Conservation (phyloP, 1,284 basidiomycete species). For the Amylostereum areolatum region DNA sequence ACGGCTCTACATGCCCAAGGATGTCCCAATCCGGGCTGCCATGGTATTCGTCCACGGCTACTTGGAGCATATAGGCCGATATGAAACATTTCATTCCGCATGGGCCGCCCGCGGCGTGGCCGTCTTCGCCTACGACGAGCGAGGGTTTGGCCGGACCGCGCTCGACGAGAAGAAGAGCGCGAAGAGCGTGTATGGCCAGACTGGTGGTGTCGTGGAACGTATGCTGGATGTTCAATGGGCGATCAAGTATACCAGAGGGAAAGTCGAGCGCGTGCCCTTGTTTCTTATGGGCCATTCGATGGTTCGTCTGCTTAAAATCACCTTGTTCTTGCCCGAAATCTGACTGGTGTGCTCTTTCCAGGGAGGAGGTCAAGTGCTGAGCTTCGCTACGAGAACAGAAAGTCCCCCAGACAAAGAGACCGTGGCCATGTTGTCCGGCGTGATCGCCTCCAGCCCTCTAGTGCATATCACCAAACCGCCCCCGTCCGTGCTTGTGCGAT, state of each 20-base stretch:
- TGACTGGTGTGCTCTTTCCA: slow-evolving; percentile 20
- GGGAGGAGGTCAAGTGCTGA: slow-evolving; percentile 65
- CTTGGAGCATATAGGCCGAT: slow-evolving; percentile 74
- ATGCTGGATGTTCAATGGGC: slow-evolving; percentile 69
- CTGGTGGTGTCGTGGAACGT: slow-evolving; percentile 57
- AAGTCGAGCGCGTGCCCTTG: slow-evolving; percentile 44
- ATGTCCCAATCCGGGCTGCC: not conserved
- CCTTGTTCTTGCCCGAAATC: not conserved
- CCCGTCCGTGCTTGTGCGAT: slow-evolving; percentile 43
- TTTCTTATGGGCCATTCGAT: slow-evolving; percentile 84
- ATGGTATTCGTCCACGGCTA: slow-evolving; percentile 85
- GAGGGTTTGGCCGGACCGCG: slow-evolving; percentile 82
- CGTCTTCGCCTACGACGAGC: slow-evolving; percentile 78
- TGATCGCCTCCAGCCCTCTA: slow-evolving; percentile 68
- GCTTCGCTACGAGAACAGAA: slow-evolving; percentile 45
- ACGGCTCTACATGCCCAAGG: not conserved
- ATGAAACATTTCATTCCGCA: slow-evolving; percentile 61
- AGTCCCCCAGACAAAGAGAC: slow-evolving; percentile 32
- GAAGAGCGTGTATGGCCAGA: slow-evolving; percentile 58
- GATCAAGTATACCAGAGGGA: slow-evolving; percentile 43
- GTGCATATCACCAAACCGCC: slow-evolving; percentile 57
- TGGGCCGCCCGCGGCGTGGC: slow-evolving; percentile 54
- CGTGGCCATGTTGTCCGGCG: slow-evolving; percentile 50
- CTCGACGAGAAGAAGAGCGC: slow-evolving; percentile 46
- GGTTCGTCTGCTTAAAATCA: slow-evolving; percentile 38